Evolutionary conservation across 2,329 filamentous ascomycete genomes (phyloP).

Genomic region (Xylariaceae sp.): DNA sequence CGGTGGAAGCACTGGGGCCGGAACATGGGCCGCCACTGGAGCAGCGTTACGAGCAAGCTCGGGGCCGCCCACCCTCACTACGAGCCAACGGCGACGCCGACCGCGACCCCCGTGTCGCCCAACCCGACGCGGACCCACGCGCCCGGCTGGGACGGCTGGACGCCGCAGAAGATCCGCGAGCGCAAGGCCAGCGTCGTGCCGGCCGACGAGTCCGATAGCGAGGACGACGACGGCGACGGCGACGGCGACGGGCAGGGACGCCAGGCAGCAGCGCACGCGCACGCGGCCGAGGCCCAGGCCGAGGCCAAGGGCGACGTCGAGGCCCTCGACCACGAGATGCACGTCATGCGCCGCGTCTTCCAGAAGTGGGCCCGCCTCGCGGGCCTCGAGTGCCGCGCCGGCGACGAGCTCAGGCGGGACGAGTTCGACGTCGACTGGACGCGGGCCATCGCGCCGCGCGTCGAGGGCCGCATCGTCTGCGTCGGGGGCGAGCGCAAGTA

Average conservation of each 20-base stretch:
- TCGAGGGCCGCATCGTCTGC: conserved; percentile 65
- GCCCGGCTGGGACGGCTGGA: conserved; percentile 31
- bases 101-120: conserved; percentile 6
- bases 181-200: conserved; percentile 21
- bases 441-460: conserved; percentile 64
- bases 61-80: conserved; percentile 42
- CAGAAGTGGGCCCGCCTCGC: conserved; percentile 66
- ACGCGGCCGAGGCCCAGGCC: neutral
- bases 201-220: conserved; percentile 35
- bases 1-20: conserved; percentile 68
- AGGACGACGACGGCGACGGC: conserved; percentile 22
- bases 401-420: conserved; percentile 49
- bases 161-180: conserved; percentile 27
- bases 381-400: conserved; percentile 47
- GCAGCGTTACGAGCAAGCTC: conserved; percentile 53
- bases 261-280: too few relatives aligned
- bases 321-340: conserved; percentile 46
- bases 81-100: conserved; percentile 25
- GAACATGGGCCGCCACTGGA: conserved; percentile 58
- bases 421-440: conserved; percentile 68
- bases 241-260: conserved; percentile 22
- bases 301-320: conserved; percentile 26
- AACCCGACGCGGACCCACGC: conserved; percentile 7
- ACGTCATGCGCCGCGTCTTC: conserved; percentile 61
- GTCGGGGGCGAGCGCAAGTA: conserved; percentile 14